Conservation (phyloP, 148 eudicot species). For the Vaccinium vitisidaea region DNA sequence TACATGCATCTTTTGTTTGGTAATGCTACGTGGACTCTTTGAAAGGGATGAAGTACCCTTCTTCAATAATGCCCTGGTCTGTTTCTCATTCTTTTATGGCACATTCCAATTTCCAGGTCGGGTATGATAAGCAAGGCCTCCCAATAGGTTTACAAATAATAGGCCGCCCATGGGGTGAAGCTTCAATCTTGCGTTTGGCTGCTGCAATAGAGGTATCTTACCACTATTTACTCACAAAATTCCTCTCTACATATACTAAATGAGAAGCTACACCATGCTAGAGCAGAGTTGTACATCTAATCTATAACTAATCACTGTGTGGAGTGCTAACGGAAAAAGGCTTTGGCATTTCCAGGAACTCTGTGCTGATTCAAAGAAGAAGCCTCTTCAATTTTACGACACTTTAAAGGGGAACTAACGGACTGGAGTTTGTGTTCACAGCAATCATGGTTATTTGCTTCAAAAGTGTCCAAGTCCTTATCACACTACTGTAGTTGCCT, state of each 20-base stretch:
- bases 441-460: neutral
- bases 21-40: neutral
- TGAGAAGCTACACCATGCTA: neutral
- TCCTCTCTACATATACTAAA: too few relatives aligned
- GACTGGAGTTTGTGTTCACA: neutral
- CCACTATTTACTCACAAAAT: neutral
- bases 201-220: slow-evolving; percentile 69
- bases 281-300: neutral
- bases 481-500: neutral
- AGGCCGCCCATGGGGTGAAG: slow-evolving; percentile 96
- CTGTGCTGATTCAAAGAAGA: slow-evolving; percentile 47
- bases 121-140: slow-evolving; percentile 90
- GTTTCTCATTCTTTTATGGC: slow-evolving; percentile 3
- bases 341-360: slow-evolving; percentile 15
- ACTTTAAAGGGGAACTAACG: slow-evolving; percentile 51
- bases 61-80: neutral
- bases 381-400: slow-evolving; percentile 61
- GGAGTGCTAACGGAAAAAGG: neutral
- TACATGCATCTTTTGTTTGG: neutral
- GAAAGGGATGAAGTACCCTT: neutral
- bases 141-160: slow-evolving; percentile 90
- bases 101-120: slow-evolving; percentile 51
- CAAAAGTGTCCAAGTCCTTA: neutral
- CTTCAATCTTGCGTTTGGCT: slow-evolving; percentile 81
- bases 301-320: neutral